A percentile compares a stretch with the other conserved stretches of the same genome.
phyloP scores from a whole-genome alignment of 2,329 filamentous ascomycete genomes.

The Cladosporium austrohemisphaericum region DNA sequence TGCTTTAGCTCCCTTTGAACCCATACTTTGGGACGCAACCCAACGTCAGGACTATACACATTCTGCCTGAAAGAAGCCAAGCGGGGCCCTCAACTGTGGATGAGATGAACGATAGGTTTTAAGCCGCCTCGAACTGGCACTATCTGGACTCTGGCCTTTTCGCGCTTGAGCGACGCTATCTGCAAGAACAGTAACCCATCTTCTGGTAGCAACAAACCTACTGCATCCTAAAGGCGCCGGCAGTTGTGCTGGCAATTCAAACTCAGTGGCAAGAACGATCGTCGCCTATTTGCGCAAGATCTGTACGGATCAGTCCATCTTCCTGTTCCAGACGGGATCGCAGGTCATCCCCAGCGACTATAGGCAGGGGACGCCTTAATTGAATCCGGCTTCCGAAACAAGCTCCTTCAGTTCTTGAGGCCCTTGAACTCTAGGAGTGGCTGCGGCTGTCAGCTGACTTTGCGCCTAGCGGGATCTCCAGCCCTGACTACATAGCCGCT shows the following conservation, averaged over 20 bases:
- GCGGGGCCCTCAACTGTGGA: background rate
- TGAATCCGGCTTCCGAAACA: constrained; percentile 7
- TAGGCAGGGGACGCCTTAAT: constrained; percentile 1
- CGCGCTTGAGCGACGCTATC: no score
- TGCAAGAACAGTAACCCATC: no score
- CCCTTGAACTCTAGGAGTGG: constrained; percentile 6
- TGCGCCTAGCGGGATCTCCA: constrained; percentile 1
- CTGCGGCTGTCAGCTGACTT: constrained; percentile 5
- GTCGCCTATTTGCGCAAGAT: constrained; percentile 5
- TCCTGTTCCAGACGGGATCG: background rate
- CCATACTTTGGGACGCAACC: constrained; percentile 1
- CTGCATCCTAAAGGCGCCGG: no score
- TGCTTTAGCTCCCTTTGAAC: constrained; percentile 2
- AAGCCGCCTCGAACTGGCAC: no score
- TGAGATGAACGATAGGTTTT: no score
- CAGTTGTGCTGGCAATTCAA: no score
- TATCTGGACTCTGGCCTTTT: no score
- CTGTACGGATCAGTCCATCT: background rate
- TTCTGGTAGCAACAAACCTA: no score
- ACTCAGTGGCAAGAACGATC: no score
- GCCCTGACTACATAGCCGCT: background rate
- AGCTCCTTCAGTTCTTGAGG: constrained; percentile 9
- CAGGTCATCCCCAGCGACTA: background rate
- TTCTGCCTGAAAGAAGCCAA: background rate
- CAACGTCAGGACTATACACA: constrained; percentile 5